Conservation (phyloP, 768 basidiomycete genomes). For the Leccinum variicolor region DNA sequence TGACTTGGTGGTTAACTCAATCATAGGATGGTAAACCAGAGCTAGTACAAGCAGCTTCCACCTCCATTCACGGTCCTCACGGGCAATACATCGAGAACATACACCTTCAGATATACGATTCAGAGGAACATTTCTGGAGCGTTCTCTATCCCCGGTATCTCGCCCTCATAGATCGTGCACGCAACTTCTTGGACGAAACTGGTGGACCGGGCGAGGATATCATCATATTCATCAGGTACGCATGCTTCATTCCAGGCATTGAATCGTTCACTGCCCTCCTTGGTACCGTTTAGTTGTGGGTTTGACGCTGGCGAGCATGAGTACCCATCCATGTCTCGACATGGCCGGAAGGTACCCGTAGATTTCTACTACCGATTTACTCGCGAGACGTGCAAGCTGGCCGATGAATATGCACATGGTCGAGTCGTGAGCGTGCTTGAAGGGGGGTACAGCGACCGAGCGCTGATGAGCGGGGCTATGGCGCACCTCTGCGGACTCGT, state of each 20-base stretch:
- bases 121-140: constrained; percentile 8
- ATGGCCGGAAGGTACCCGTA: constrained; percentile 83
- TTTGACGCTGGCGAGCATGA: constrained; percentile 97
- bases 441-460: constrained; percentile 92
- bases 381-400: constrained; percentile 61
- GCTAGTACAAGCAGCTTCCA: constrained; percentile 82
- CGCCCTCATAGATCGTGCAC: constrained; percentile 60
- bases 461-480: constrained; percentile 79
- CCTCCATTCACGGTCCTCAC: constrained; percentile 18
- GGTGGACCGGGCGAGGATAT: constrained; percentile 65
- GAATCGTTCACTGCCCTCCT: not conserved
- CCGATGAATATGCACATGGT: constrained; percentile 61
- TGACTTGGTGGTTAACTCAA: not conserved
- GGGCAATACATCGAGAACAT: constrained; percentile 30
- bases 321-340: constrained; percentile 85
- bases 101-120: constrained; percentile 16
- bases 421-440: constrained; percentile 86
- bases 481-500: constrained; percentile 75
- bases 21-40: constrained; percentile 74
- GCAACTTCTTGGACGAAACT: constrained; percentile 66
- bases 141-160: constrained; percentile 66
- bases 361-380: constrained; percentile 86
- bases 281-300: constrained; percentile 58
- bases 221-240: constrained; percentile 82
- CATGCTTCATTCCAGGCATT: not conserved